Evolutionary conservation across 352 stramenopile species (phyloP), one percentile per base, ranked within the genome.

Genomic region (Blastocystis hominis): DNA sequence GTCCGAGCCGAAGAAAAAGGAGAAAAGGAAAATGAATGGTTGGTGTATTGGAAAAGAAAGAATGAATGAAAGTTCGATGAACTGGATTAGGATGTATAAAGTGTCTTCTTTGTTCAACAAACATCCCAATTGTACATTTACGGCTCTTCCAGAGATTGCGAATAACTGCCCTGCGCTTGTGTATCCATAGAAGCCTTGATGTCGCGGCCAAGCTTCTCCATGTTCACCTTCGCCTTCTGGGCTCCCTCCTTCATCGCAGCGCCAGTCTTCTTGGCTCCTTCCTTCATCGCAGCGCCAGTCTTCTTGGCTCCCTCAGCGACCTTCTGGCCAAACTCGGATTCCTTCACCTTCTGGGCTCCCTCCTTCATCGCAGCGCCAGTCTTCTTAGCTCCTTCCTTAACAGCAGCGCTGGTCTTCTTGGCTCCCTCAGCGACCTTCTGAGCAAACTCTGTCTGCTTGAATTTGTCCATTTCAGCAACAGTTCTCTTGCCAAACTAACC

Each of bases 401-500:
- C 72, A 4, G 50, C 55, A 62, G 24, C 70, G 13, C 70, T 42
- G 4, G 70, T 53, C 34, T 80, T 80, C 40, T 50, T 59, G 55
- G 20, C 44, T 38, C 55, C 55, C n/a, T 61, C 70, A 80, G 70
- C 70, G 0, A 80, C 70, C 47, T 80, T 80, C 55, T 80, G 70
- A 20, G 70, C 70, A 80, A 80, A 80, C 55, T 80, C 70, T 30
- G 70, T 80, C 55, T 80, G 70, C 70, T 80, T 80, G 55, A 80
- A 80, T 30, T 80, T 68, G 30, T 80, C 70, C 30, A 68, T 30
- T 24, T 80, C 55, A 17, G 50, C 70, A 5, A 68, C 55, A n/a
- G 70, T 80, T 42, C 72, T 80, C 40, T 80, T 62, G 72, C 70
- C 70, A 80, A 80, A 68, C 55, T 80, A 62, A 7, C 13, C 15